Base-by-base conservation (phyloP, 345 rosid genomes). In the Citrus cavaleriei region DNA sequence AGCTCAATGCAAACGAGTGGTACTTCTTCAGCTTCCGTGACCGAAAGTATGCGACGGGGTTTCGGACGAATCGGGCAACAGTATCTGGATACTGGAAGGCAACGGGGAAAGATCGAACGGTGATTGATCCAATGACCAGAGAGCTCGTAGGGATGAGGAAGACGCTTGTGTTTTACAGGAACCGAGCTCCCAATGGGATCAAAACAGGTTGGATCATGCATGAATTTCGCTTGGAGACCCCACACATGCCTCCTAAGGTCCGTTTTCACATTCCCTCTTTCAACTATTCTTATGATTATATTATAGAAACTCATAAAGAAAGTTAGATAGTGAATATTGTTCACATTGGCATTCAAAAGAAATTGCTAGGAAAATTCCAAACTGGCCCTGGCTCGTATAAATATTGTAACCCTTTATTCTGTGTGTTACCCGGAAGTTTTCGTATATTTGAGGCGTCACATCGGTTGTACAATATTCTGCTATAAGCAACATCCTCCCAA, bases 171-270 rank as follows among this genome's bases (percentile, higher is more conserved):
- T 94, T 96, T 84, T 94, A 96, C 82, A 78, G 85, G 73, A 94
- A 89, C 86, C 82, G 99, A 84, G 98, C 99, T 72, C 99, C 99
- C 1, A 89, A 92, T 73, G 99, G 99, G 54, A 91, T 91, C 87
- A 96, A 96, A 84, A 91, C 97, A 1, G 94, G 95, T 61, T 96
- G 99, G 99, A 96, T 96, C 75, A 96, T 96, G 99, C 99, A 96
- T 73, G 99, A 96, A 82, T 96, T 94, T 80, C 98, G 99, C 72
- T 87, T 93, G 55, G 97, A 94, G 83, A 85, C 94, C 81, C 97
- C 95, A 76, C 97, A 90, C 28, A 88, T 93, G 94, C 94, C 97
- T 67, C 99, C 99, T 27, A 91, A 94, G 97, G 99, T 96, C 69
- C 69, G 78, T 35, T 80, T 25, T 49, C 5, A 27, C 34, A 51